Evolutionary conservation across 1,139 yeast species (phyloP), one percentile per base, ranked within the genome.

Genomic region (Kluyveromyces sp.): DNA sequence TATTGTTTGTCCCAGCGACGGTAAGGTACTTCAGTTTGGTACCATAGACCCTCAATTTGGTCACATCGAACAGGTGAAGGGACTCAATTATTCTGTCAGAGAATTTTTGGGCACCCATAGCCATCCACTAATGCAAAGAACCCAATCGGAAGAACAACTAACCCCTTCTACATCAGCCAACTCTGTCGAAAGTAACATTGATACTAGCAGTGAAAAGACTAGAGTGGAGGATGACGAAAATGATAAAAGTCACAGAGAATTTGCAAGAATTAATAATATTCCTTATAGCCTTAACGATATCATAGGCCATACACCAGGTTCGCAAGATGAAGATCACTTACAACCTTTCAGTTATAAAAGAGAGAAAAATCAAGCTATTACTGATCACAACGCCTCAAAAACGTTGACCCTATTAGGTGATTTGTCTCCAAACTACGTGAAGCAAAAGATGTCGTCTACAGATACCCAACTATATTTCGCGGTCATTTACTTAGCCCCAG

Each of bases 401-500:
- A 57, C 60, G 2, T 47, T 61, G 43, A 58, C 54, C 34, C 49
- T 62, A 33, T 45, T 62, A n/a, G 53, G 53, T 31, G 64, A 62
- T 43, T 49, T 62, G 27, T 55, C 65, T 7, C 31, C 53, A 30
- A 55, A 52, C 37, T 54, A 56, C 40, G 37, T 54, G 31, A 34
- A 41, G 25, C 50, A 52, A 34, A 50, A 51, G 26, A 43, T 48
- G 32, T 46, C 52, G 8, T 47, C 48, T n/a, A 46, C 48, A 8
- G 62, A 56, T 25, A 85, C 82, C 51, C 81, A 82, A 57, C 71
- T 94, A 48, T 92, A 75, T 63, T 92, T 86, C 65, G 82, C 96
- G 1, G 99, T 94, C 26, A 88, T 94, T 35, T 94, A 94, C 63
- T 74, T 94, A 48, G 97, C 97, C 0, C 99, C 99, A 1, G 99